A percentile compares a stretch with the other conserved stretches of the same genome.
These are phyloP conservation scores for Pisolithus orientalis DNA, from an alignment of 768 basidiomycete species.

Conservation along the genomic window DNA sequence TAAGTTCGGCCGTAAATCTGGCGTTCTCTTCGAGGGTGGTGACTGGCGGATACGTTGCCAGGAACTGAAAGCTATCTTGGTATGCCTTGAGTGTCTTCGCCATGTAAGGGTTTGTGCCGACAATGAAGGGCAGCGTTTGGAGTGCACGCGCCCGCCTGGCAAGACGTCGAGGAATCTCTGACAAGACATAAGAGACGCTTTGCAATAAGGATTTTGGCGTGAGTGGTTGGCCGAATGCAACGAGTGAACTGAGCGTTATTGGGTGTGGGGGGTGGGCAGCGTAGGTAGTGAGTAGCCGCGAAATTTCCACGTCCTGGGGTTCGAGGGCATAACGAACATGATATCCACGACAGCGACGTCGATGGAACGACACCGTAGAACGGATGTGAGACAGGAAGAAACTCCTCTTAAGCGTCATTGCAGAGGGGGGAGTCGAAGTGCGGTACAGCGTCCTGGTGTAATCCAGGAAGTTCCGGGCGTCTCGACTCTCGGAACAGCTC, in stretches of 20 bases:
- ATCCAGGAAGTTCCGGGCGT: too few relatives aligned
- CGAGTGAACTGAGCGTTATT: constrained; percentile 63
- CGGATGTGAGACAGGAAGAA: constrained; percentile 1
- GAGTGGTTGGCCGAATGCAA: constrained; percentile 72
- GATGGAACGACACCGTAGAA: background rate
- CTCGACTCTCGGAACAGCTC: too few relatives aligned
- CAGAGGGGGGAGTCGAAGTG: too few relatives aligned
- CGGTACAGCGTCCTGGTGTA: too few relatives aligned
- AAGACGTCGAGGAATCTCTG: constrained; percentile 73
- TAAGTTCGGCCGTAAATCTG: constrained; percentile 60
- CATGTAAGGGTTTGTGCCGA: constrained; percentile 86
- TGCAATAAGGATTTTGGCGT: constrained; percentile 63
- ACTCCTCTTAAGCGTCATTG: background rate
- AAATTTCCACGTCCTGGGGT: constrained; percentile 46
- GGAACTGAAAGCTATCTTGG: constrained; percentile 60
- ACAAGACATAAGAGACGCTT: constrained; percentile 68
- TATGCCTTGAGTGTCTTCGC: constrained; percentile 63
- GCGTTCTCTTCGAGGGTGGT: constrained; percentile 64
- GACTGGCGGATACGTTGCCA: constrained; percentile 63
- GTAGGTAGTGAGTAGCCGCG: constrained; percentile 56
- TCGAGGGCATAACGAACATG: constrained; percentile 39
- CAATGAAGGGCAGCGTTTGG: constrained; percentile 78
- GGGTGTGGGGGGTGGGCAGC: constrained; percentile 59
- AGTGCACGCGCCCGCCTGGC: constrained; percentile 69
- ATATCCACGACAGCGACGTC: constrained; percentile 8